These are phyloP conservation scores for Trichoderma reesei DNA, from an alignment of 495 filamentous ascomycete genomes.

Conservation along the genomic window DNA sequence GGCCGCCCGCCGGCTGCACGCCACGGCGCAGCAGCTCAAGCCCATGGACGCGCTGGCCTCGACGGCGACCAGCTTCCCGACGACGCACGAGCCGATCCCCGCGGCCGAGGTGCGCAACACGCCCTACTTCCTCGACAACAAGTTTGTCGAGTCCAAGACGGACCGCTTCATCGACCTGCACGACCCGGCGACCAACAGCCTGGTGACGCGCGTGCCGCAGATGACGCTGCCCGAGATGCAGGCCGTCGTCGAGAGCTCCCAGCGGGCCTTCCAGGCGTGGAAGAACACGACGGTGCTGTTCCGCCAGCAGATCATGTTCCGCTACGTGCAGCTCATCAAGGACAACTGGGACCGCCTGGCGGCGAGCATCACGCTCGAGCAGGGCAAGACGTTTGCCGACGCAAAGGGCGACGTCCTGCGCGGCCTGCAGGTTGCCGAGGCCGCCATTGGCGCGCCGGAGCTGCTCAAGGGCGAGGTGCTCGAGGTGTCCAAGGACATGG, in stretches of 20 bases:
- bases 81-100: conserved; percentile 74
- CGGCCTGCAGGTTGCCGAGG: conserved; percentile 94
- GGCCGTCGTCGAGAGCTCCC: conserved; percentile 77
- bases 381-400: conserved; percentile 97
- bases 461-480: conserved; percentile 89
- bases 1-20: conserved; percentile 43
- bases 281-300: conserved; percentile 71
- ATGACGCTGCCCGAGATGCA: conserved; percentile 82
- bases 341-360: conserved; percentile 94
- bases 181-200: conserved; percentile 95
- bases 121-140: conserved; percentile 84
- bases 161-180: conserved; percentile 82
- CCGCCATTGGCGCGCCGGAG: conserved; percentile 87
- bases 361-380: conserved; percentile 91
- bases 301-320: conserved; percentile 96
- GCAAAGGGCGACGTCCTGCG: conserved; percentile 91
- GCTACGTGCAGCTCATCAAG: conserved; percentile 79
- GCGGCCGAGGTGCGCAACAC: conserved; percentile 66
- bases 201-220: conserved; percentile 96
- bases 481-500: conserved; percentile 98
- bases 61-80: conserved; percentile 64
- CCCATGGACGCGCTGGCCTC: conserved; percentile 43
- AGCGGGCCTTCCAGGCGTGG: conserved; percentile 88
- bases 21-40: conserved; percentile 49
- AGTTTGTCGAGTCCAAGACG: conserved; percentile 68